Evolutionary conservation across 164 flowering plant genomes (phyloP).

Genomic region (Magnolia sinica): DNA sequence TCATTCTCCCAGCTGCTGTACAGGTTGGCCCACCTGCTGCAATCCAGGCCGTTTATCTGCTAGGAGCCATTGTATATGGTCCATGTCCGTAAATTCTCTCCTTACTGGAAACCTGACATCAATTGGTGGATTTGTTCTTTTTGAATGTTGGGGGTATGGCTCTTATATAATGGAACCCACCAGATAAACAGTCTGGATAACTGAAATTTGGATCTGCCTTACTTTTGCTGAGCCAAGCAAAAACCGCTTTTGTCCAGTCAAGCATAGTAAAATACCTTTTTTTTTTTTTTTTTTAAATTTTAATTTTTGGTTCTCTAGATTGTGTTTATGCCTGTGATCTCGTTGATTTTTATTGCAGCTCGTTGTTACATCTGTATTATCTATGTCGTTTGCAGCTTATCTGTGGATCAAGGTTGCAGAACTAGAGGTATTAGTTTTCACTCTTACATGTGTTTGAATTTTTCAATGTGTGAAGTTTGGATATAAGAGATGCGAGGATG

Average conservation of each 20-base stretch:
- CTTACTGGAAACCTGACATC: neutral
- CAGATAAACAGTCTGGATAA: neutral
- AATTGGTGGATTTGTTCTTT: neutral
- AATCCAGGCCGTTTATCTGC: neutral
- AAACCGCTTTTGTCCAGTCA: neutral
- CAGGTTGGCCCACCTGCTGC: neutral
- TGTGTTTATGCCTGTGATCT: slow-evolving; percentile 6
- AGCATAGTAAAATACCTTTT: neutral
- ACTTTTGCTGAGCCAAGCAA: neutral
- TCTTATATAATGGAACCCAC: neutral
- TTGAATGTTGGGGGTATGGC: neutral
- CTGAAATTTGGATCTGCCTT: neutral
- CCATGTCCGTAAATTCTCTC: neutral
- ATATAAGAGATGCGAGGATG: neutral
- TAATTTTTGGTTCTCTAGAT: neutral
- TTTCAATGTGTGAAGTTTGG: neutral
- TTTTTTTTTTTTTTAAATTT: no score
- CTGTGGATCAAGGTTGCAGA: slow-evolving; percentile 37
- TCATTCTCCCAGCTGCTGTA: no score
- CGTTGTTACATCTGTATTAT: slow-evolving; percentile 33
- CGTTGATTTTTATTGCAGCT: slow-evolving; percentile 44
- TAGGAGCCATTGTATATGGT: neutral
- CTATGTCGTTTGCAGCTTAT: slow-evolving; percentile 32
- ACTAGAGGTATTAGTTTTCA: slow-evolving; percentile 46
- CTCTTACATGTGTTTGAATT: neutral